phyloP scores from a whole-genome alignment of 2,329 filamentous ascomycete species.

The Penicillium sp. region DNA sequence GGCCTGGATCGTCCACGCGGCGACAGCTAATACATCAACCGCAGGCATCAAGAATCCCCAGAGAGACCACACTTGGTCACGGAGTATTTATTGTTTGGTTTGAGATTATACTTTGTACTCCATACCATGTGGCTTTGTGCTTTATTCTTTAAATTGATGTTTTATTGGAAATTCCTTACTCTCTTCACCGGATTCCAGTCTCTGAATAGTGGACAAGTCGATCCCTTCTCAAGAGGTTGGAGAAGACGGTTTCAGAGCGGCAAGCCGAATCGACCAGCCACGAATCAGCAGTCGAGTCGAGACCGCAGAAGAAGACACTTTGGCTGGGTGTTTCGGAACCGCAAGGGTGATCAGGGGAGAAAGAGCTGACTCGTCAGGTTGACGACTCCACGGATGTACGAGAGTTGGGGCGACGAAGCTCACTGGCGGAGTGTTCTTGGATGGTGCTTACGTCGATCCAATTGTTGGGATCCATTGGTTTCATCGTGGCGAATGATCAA shows the following conservation, averaged over 20 bases:
- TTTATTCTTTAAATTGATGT: too few relatives aligned
- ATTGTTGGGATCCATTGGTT: background rate
- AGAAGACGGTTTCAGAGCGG: background rate
- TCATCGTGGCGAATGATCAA: constrained; percentile 8
- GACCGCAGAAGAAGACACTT: background rate
- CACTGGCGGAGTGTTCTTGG: constrained; percentile 1
- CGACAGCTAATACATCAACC: background rate
- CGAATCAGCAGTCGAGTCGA: background rate
- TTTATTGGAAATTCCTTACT: background rate
- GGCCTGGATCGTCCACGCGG: constrained; percentile 6
- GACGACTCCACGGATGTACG: background rate
- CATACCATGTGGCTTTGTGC: too few relatives aligned
- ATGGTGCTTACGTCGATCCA: constrained; percentile 6
- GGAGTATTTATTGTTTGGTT: too few relatives aligned
- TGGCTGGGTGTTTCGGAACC: constrained; percentile 19
- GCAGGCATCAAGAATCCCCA: too few relatives aligned
- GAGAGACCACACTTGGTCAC: too few relatives aligned
- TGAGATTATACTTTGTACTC: too few relatives aligned
- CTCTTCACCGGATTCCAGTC: background rate
- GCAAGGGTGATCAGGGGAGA: constrained; percentile 7
- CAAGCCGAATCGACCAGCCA: background rate
- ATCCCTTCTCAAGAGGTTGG: background rate
- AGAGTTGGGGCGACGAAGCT: background rate
- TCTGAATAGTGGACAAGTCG: too few relatives aligned
- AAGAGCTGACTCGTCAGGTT: constrained; percentile 14